phyloP scores from a whole-genome alignment of 148 eudicot species.

The Rhododendron ovatum region DNA sequence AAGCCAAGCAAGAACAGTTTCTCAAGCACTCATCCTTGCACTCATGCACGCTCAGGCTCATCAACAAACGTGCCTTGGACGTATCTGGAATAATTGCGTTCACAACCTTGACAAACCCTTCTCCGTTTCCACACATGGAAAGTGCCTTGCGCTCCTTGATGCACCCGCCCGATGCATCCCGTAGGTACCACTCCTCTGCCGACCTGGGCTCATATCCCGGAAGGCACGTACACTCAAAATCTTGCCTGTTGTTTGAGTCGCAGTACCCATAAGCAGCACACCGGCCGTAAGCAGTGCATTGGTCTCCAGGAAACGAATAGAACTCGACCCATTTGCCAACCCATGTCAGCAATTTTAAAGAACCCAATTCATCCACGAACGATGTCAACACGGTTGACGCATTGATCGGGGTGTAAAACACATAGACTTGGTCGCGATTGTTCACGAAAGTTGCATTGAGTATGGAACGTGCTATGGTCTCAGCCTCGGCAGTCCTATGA shows the following conservation, averaged over 20 bases:
- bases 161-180: constrained; percentile 45
- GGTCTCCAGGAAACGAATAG: background rate
- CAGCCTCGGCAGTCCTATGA: fast-evolving
- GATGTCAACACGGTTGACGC: background rate
- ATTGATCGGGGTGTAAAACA: background rate
- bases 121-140: constrained; percentile 35
- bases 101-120: constrained; percentile 38
- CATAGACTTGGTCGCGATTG: background rate
- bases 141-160: constrained; percentile 18
- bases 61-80: background rate
- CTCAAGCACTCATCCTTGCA: background rate
- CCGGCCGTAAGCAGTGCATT: background rate
- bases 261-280: background rate
- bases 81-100: constrained; percentile 45
- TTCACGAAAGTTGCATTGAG: background rate
- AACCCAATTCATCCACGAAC: background rate
- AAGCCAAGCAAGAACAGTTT: constrained; percentile 1
- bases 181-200: background rate
- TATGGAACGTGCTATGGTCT: background rate
- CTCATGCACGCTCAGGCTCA: background rate
- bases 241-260: background rate
- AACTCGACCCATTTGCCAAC: background rate
- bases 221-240: background rate
- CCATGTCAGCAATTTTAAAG: background rate
- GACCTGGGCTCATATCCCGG: background rate